These are phyloP conservation scores for Acorus calamus DNA, from an alignment of 106 monocot species.

Conservation along the genomic window DNA sequence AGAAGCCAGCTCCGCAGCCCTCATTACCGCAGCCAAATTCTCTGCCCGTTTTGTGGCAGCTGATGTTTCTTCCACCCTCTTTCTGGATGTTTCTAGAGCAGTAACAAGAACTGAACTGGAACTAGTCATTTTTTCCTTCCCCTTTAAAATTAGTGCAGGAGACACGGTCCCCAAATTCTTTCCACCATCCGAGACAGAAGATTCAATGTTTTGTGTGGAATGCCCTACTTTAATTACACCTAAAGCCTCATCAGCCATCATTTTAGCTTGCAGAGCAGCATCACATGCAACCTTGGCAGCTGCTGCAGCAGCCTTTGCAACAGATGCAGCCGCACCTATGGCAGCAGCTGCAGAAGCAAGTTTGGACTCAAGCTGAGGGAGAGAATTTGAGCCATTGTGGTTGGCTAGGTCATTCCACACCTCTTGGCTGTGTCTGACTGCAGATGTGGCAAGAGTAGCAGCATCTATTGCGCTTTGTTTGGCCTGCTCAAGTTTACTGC, in stretches of 20 bases:
- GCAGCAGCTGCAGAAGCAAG: conserved; percentile 88
- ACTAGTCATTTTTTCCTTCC: conserved; percentile 36
- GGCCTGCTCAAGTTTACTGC: conserved; percentile 59
- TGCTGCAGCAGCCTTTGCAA: conserved; percentile 88
- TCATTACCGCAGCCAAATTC: conserved; percentile 85
- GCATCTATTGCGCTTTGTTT: conserved; percentile 81
- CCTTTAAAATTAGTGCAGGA: conserved; percentile 40
- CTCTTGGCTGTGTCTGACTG: conserved; percentile 50
- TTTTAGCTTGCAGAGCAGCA: conserved; percentile 75
- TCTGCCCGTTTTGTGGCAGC: conserved; percentile 80
- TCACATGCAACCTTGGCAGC: conserved; percentile 87
- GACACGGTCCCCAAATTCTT: conserved; percentile 22
- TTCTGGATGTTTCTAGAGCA: conserved; percentile 55
- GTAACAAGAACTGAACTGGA: conserved; percentile 50
- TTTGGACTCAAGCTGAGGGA: conserved; percentile 53
- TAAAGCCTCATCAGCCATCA: conserved; percentile 85
- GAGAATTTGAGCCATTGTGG: conserved; percentile 34
- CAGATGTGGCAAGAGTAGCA: conserved; percentile 55
- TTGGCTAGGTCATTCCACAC: conserved; percentile 64
- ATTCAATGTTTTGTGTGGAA: conserved; percentile 9
- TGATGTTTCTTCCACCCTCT: conserved; percentile 71
- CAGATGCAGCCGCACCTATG: conserved; percentile 64
- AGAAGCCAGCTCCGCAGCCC: conserved; percentile 90
- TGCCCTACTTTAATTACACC: conserved; percentile 11
- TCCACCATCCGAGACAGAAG: conserved; percentile 11